Percentiles rank a stretch among this genome's conserved stretches.
phyloP scores from a whole-genome alignment of 2,329 filamentous ascomycete species.

The Lachnellula arida region DNA sequence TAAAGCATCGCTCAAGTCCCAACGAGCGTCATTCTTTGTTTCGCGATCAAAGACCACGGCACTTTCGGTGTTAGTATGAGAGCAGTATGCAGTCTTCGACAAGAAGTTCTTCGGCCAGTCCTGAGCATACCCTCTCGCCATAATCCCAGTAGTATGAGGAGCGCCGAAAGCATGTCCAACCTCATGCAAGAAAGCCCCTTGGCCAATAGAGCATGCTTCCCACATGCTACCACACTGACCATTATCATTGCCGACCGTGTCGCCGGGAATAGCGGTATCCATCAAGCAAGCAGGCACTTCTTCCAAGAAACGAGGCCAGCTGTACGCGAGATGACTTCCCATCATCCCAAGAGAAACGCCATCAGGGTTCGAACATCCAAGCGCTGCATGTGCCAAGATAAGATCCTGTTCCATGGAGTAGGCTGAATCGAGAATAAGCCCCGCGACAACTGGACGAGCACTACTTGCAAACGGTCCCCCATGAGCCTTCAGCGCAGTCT shows the following conservation, averaged over 20 bases:
- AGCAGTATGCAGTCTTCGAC: slow-evolving; percentile 29
- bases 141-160: slow-evolving; percentile 63
- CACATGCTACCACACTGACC: slow-evolving; percentile 40
- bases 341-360: slow-evolving; percentile 65
- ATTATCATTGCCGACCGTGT: slow-evolving; percentile 39
- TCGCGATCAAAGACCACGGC: slow-evolving; percentile 33
- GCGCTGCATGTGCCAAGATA: slow-evolving; percentile 62
- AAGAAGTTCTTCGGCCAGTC: slow-evolving; percentile 42
- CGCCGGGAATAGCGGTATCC: slow-evolving; percentile 35
- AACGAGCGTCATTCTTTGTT: slow-evolving; percentile 55
- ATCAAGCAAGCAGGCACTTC: slow-evolving; percentile 52
- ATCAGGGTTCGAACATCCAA: slow-evolving; percentile 47
- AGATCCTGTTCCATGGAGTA: slow-evolving; percentile 56
- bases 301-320: slow-evolving; percentile 65
- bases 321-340: slow-evolving; percentile 65
- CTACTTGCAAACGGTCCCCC: slow-evolving; percentile 31
- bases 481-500: slow-evolving; percentile 43
- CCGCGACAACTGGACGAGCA: slow-evolving; percentile 60
- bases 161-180: slow-evolving; percentile 67
- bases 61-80: slow-evolving; percentile 29
- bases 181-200: slow-evolving; percentile 68
- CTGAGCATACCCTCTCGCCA: slow-evolving; percentile 44
- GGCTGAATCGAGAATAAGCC: slow-evolving; percentile 64
- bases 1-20: slow-evolving; percentile 64
- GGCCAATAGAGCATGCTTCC: slow-evolving; percentile 47